Conservation (phyloP, 768 basidiomycete species). For the Mycena olivaceomarginata region DNA sequence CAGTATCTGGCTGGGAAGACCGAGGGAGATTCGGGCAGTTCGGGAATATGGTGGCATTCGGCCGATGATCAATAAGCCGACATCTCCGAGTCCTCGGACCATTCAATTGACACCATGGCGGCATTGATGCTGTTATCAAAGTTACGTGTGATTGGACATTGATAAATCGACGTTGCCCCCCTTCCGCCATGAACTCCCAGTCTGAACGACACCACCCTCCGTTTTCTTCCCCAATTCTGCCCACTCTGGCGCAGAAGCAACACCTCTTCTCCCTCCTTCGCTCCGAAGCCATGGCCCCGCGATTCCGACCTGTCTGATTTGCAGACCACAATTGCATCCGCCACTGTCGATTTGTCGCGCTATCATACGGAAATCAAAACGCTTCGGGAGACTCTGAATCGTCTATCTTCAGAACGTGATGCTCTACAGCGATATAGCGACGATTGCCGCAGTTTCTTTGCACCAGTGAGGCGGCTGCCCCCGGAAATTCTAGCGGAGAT, state of each 20-base stretch:
- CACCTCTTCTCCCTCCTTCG: not conserved
- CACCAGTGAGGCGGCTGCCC: not conserved
- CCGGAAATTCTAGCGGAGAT: not conserved
- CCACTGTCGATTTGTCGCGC: not conserved
- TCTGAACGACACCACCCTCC: too few relatives aligned
- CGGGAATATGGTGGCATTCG: too few relatives aligned
- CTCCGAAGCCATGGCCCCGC: not conserved
- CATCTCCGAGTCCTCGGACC: too few relatives aligned
- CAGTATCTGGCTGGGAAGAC: too few relatives aligned
- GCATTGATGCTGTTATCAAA: too few relatives aligned
- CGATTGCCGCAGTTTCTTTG: not conserved
- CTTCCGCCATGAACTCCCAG: too few relatives aligned
- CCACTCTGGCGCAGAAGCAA: not conserved
- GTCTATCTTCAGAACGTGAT: not conserved
- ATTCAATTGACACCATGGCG: too few relatives aligned
- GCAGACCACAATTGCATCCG: not conserved
- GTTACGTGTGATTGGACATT: too few relatives aligned
- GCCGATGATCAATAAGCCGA: too few relatives aligned
- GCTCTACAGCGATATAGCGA: not conserved
- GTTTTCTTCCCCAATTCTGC: not conserved
- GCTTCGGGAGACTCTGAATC: not conserved
- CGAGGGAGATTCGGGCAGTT: too few relatives aligned
- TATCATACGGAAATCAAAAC: not conserved
- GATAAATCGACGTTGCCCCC: too few relatives aligned
- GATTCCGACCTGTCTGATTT: not conserved